A percentile compares a stretch with the other conserved stretches of the same genome.
Evolutionary conservation across 768 basidiomycete genomes (phyloP).

Genomic region (Tricholoma sp.): DNA sequence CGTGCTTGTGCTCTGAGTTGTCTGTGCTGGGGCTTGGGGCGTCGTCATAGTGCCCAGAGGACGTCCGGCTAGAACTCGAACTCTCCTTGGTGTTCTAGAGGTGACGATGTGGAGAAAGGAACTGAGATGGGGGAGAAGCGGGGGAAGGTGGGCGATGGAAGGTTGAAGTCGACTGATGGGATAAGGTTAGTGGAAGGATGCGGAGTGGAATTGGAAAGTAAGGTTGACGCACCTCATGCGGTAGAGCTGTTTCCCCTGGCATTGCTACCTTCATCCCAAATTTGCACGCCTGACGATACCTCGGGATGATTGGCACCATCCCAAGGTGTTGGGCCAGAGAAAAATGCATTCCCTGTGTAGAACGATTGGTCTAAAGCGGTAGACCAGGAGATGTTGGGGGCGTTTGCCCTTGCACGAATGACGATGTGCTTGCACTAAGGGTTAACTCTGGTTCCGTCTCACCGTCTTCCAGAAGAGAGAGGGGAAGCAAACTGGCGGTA

Average conservation of each 20-base stretch:
- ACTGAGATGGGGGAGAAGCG: neutral
- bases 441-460: neutral
- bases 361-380: neutral
- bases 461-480: slow-evolving; percentile 22
- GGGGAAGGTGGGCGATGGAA: neutral
- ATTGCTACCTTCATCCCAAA: neutral
- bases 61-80: neutral
- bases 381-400: neutral
- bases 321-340: neutral
- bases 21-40: slow-evolving; percentile 4
- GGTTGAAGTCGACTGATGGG: neutral
- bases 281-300: neutral
- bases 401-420: neutral
- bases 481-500: slow-evolving; percentile 33
- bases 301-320: neutral
- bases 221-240: neutral
- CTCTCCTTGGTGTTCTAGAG: neutral
- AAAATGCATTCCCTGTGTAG: neutral
- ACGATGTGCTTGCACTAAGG: neutral
- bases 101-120: neutral
- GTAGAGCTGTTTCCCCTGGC: too few relatives aligned
- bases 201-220: too few relatives aligned
- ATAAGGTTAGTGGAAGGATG: neutral
- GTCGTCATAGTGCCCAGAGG: slow-evolving; percentile 1
- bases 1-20: neutral